Evolutionary conservation across 2,329 filamentous ascomycete species (phyloP), one percentile per base, ranked within the genome.

Genomic region (Ascochyta rabiei): DNA sequence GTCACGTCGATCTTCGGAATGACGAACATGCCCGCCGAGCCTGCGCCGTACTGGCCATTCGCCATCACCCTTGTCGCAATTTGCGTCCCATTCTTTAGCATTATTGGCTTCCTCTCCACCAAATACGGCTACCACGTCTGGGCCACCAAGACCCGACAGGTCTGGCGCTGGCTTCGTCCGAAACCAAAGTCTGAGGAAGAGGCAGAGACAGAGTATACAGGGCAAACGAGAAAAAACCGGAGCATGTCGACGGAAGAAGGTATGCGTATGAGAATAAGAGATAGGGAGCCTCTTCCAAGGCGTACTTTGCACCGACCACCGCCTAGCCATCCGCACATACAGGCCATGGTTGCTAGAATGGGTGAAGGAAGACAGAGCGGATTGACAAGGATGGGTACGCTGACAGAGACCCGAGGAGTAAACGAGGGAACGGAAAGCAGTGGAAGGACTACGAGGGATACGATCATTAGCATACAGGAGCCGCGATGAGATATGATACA

Each of bases 1-100:
- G 84, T 86, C 6, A 86, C 84, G 60, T 82, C 80, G 30, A 80
- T 86, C 46, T 85, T 83, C 56, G 83, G 84, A 34, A 80, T 79
- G 76, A 79, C 76, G 0, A 78, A 79, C 52, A 79, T 80, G 76
- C 68, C 73, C 1, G 68, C 64, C 1, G 61, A 74, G 2, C 71
- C 72, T 6, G 58, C 64, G 13, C 62, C 57, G 5, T 78, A 73
- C 48, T 72, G 73, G 65, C 64, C 67, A 4, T 80, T 80, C 51
- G 77, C 71, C 15, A 66, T 79, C 15, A 77, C 77, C 6, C 70
- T 76, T 1, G 68, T 64, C 8, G 71, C 73, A 7, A 76, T 80
- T 15, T 80, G 78, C 53, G 54, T 80, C 1, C 78, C 78, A 2
- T 80, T 79, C 56, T 80, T 80, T 63, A 66, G 77, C 4, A 74